Percentiles rank a stretch among this genome's conserved stretches.
phyloP scores from a whole-genome alignment of 805 yeast species.

The Henningerozyma blattae region DNA sequence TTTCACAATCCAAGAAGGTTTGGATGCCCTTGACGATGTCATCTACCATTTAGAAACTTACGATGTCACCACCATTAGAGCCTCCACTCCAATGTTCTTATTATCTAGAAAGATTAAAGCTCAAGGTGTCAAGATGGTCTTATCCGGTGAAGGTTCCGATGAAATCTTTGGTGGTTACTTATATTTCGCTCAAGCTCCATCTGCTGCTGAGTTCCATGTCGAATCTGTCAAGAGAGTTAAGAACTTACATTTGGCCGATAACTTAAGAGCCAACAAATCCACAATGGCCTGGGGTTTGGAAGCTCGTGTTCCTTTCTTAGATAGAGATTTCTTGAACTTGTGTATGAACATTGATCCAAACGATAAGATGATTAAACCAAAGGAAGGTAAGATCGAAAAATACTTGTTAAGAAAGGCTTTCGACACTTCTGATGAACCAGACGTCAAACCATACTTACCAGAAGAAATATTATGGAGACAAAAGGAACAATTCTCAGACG shows the following conservation, averaged over 20 bases:
- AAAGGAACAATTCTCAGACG: slow-evolving; percentile 98
- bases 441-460: slow-evolving; percentile 78
- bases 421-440: slow-evolving; percentile 79
- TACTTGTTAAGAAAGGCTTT: slow-evolving; percentile 96
- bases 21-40: slow-evolving; percentile 90
- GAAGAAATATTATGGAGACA: slow-evolving; percentile 98
- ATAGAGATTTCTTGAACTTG: slow-evolving; percentile 79
- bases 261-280: slow-evolving; percentile 97
- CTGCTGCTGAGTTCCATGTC: slow-evolving; percentile 82
- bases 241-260: slow-evolving; percentile 94
- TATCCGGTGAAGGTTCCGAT: slow-evolving; percentile 98
- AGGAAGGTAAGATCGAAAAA: slow-evolving; percentile 80
- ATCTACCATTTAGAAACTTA: slow-evolving; percentile 93
- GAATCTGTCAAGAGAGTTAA: slow-evolving; percentile 95
- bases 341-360: slow-evolving; percentile 92
- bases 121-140: slow-evolving; percentile 98
- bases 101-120: slow-evolving; percentile 96
- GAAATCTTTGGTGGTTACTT: slow-evolving; percentile 98
- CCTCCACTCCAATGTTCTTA: slow-evolving; percentile 98
- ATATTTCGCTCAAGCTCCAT: slow-evolving; percentile 94
- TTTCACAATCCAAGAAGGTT: slow-evolving; percentile 92
- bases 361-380: slow-evolving; percentile 70
- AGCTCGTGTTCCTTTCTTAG: slow-evolving; percentile 99
- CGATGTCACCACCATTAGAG: slow-evolving; percentile 97
- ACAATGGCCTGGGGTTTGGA: slow-evolving; percentile 99